phyloP scores from a whole-genome alignment of 2,329 filamentous ascomycete species.

The Exophiala aquamarina region DNA sequence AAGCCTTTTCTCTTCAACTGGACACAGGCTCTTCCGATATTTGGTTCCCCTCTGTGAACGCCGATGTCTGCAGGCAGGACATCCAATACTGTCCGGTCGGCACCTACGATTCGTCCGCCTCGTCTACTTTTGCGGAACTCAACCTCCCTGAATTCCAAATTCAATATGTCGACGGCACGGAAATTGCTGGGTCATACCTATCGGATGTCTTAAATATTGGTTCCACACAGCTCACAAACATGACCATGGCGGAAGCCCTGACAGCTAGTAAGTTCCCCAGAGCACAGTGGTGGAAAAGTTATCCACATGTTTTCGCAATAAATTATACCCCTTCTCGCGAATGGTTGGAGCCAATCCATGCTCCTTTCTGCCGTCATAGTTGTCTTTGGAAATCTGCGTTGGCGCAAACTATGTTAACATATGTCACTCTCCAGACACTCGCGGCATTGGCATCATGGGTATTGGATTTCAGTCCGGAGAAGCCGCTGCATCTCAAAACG shows the following conservation, averaged over 20 bases:
- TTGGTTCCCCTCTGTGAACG: slow-evolving; percentile 50
- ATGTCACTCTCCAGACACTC: slow-evolving; percentile 5
- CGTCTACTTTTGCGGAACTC: slow-evolving; percentile 25
- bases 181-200: slow-evolving; percentile 38
- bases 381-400: too few relatives aligned
- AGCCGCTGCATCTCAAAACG: slow-evolving; percentile 20
- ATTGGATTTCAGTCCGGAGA: slow-evolving; percentile 38
- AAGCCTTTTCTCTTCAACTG: slow-evolving; percentile 58
- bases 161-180: slow-evolving; percentile 39
- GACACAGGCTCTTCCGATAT: slow-evolving; percentile 71
- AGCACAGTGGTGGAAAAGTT: slow-evolving; percentile 16
- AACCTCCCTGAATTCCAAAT: slow-evolving; percentile 34
- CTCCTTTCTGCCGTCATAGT: too few relatives aligned
- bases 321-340: too few relatives aligned
- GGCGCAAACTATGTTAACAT: too few relatives aligned
- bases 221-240: slow-evolving; percentile 33
- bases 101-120: slow-evolving; percentile 27
- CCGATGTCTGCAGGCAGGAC: slow-evolving; percentile 25
- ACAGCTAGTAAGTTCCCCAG: slow-evolving; percentile 9
- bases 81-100: slow-evolving; percentile 20
- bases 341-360: too few relatives aligned
- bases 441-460: slow-evolving; percentile 38
- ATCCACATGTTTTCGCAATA: too few relatives aligned
- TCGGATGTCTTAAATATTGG: slow-evolving; percentile 38
- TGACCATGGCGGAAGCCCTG: slow-evolving; percentile 39